Conservation (phyloP, 164 flowering plant species). For the Vitis amurensis region DNA sequence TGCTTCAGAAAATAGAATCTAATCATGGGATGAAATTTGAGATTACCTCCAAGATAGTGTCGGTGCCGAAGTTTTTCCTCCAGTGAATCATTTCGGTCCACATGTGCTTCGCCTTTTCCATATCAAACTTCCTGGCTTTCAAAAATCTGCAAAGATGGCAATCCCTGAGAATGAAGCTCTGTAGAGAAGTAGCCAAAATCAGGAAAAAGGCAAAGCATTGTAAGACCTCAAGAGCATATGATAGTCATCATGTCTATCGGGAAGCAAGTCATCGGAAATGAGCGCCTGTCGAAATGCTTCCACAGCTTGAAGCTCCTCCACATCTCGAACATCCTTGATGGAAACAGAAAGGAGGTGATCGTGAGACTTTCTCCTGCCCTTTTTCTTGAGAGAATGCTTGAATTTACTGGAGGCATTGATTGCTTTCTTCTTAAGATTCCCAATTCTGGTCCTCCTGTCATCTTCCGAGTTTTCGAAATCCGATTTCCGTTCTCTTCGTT, state of each 20-base stretch:
- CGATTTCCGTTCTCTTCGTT: constrained; percentile 37
- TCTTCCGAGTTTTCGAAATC: constrained; percentile 44
- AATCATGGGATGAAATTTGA: not conserved
- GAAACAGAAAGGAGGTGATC: constrained; percentile 16
- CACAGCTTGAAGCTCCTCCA: constrained; percentile 42
- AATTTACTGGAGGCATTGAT: constrained; percentile 35
- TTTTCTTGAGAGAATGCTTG: constrained; percentile 30
- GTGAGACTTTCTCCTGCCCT: constrained; percentile 24
- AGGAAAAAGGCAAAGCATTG: not conserved
- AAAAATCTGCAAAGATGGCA: constrained; percentile 48
- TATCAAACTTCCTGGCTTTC: constrained; percentile 78
- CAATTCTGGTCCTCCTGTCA: constrained; percentile 29
- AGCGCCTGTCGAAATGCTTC: constrained; percentile 43
- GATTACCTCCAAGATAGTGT: constrained; percentile 66
- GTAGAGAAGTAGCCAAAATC: not conserved
- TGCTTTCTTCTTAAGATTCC: constrained; percentile 42
- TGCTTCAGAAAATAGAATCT: too few species aligned
- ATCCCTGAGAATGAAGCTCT: not conserved
- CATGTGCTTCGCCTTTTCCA: constrained; percentile 71
- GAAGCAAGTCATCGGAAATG: constrained; percentile 38
- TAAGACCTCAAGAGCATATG: constrained; percentile 37
- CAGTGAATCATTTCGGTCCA: constrained; percentile 86
- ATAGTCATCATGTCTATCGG: constrained; percentile 45
- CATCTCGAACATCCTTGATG: constrained; percentile 42
- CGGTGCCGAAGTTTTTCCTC: constrained; percentile 78